Evolutionary conservation across 225 moss, liverwort and hornwort species (phyloP).

Genomic region (Polytrichum commune): DNA sequence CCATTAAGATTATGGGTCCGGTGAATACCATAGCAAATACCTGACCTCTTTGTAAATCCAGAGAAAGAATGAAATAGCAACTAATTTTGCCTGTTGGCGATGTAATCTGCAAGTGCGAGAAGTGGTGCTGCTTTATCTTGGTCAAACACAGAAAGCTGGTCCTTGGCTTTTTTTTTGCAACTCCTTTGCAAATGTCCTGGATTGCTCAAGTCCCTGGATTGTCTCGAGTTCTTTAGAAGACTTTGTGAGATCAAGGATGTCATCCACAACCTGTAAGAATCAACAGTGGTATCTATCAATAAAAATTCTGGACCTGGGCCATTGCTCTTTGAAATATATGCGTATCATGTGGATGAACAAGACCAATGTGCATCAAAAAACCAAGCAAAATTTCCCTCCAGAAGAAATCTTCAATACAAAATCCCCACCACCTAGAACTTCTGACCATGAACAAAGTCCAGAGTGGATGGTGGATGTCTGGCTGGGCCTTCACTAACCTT

Average conservation of each 20-base stretch:
- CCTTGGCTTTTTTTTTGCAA: conserved; percentile 63
- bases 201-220: conserved; percentile 66
- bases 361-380: too few species aligned
- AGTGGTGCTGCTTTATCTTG: conserved; percentile 63
- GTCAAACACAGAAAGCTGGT: conserved; percentile 60
- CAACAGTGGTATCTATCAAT: too few species aligned
- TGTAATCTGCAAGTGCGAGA: conserved; percentile 63
- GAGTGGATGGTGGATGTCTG: too few species aligned
- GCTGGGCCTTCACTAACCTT: too few species aligned
- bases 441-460: too few species aligned
- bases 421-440: too few species aligned
- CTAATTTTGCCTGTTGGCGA: conserved; percentile 62
- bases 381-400: too few species aligned
- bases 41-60: not conserved
- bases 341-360: too few species aligned
- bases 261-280: conserved; percentile 64
- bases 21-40: not conserved
- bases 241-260: conserved; percentile 79
- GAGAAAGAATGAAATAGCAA: not conserved
- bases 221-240: conserved; percentile 73
- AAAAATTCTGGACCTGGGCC: too few species aligned
- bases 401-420: too few species aligned
- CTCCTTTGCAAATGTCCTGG: conserved; percentile 62
- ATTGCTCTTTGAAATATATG: too few species aligned
- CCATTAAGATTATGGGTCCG: not conserved